phyloP scores from a whole-genome alignment of 805 yeast species.

The Lipomyces yamadae region DNA sequence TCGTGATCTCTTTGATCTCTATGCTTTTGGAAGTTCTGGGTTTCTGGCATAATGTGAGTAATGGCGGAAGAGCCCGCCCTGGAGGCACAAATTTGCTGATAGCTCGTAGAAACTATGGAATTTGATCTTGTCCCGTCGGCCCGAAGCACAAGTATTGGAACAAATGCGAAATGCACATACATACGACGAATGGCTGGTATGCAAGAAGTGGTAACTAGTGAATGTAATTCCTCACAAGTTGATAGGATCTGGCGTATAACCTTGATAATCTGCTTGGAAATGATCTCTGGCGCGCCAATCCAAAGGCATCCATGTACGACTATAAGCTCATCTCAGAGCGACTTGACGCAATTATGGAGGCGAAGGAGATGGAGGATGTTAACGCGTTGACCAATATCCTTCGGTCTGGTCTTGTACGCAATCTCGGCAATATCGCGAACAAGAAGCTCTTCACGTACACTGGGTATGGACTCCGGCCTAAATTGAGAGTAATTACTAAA shows the following conservation, averaged over 20 bases:
- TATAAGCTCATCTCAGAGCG: slow-evolving; percentile 80
- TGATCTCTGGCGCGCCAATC: slow-evolving; percentile 58
- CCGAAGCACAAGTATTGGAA: slow-evolving; percentile 51
- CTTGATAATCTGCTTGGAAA: slow-evolving; percentile 51
- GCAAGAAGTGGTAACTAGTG: slow-evolving; percentile 12
- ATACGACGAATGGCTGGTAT: slow-evolving; percentile 71
- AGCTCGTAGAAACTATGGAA: slow-evolving; percentile 21
- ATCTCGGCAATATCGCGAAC: slow-evolving; percentile 88
- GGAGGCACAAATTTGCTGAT: slow-evolving; percentile 4
- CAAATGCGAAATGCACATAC: slow-evolving; percentile 56
- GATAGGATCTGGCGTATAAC: slow-evolving; percentile 46
- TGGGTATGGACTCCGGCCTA: slow-evolving; percentile 46
- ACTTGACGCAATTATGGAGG: slow-evolving; percentile 62
- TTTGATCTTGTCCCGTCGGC: slow-evolving; percentile 50
- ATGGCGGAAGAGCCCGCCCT: background rate
- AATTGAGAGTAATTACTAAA: background rate
- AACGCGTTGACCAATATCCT: slow-evolving; percentile 65
- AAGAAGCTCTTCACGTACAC: slow-evolving; percentile 78
- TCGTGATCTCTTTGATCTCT: slow-evolving; percentile 10
- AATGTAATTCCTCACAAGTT: background rate
- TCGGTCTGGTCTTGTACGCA: slow-evolving; percentile 77
- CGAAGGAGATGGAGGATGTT: slow-evolving; percentile 64
- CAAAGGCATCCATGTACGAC: slow-evolving; percentile 80
- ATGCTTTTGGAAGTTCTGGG: slow-evolving; percentile 13
- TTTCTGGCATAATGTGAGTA: slow-evolving; percentile 22